Evolutionary conservation across 176 grass and related monocot genomes (phyloP), one percentile per base, ranked within the genome.

Genomic region (Cenchrus americanus): DNA sequence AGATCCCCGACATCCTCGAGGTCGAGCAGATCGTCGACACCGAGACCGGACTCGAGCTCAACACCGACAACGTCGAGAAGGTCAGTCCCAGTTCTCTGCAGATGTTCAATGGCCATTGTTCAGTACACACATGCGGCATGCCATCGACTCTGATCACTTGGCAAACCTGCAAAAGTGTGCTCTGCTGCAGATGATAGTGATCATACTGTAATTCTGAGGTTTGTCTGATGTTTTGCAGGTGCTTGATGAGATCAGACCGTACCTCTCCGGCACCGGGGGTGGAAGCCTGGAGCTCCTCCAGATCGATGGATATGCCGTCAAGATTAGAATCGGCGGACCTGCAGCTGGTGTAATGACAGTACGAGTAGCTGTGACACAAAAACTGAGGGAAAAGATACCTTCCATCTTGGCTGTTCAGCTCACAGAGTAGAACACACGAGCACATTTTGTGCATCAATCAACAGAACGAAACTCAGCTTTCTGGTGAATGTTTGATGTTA

Each of bases 331-430:
- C 40, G 71, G 80, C n/a, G 93, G 96, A 50, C 89, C 91, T 70
- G 96, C 96, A n/a, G 93, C 96, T 34, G 85, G 85, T 75, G 96
- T 95, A 18, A 95, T 98, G 96, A 98, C 96, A 47, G 93, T 98
- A 21, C 89, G 96, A 42, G 93, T 98, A 63, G 89, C 93, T 42
- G 87, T 95, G 62, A 95, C 96, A 62, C 93, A 98, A 77, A 98
- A 98, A 73, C 65, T 96, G 85, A 92, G 96, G 71, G 93, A 98
- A 52, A 98, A 98, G 71, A 98, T 98, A 88, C 91, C 96, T 78
- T 90, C 91, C 1, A 98, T 98, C 66, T 62, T 90, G 78, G 96
- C 93, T 81, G 87, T 98, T 90, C 91, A 98, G 86, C 81, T 98
- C 40, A 92, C 66, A 30, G 93, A 96, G 60, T 98, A 95, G 85